Evolutionary conservation across 306 rosid species (phyloP).

Genomic region (Gillenia trifoliata): DNA sequence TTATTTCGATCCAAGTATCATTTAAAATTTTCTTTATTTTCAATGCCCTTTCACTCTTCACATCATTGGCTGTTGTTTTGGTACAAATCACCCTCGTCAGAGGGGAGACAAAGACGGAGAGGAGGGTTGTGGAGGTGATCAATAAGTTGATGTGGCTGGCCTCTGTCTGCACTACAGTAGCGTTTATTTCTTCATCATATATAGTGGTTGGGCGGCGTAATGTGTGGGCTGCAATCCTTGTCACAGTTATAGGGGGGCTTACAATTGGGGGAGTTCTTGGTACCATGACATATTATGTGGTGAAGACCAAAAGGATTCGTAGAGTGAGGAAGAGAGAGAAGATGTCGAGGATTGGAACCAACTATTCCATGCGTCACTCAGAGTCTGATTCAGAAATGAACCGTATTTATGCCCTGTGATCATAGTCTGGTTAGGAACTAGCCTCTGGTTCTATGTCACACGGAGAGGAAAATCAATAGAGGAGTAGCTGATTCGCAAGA

Average conservation of each 20-base stretch:
- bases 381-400: conserved; percentile 67
- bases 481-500: conserved; percentile 9
- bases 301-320: conserved; percentile 50
- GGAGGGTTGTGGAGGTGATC: conserved; percentile 69
- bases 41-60: conserved; percentile 69
- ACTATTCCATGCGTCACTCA: conserved; percentile 18
- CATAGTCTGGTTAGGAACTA: conserved; percentile 8
- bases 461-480: conserved; percentile 10
- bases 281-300: conserved; percentile 76
- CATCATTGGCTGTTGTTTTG: conserved; percentile 77
- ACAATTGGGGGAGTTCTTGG: conserved; percentile 62
- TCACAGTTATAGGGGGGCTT: conserved; percentile 53
- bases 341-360: conserved; percentile 18
- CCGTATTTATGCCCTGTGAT: conserved; percentile 65
- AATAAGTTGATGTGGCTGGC: conserved; percentile 97
- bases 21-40: conserved; percentile 67
- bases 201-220: conserved; percentile 69
- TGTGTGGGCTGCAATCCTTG: conserved; percentile 68
- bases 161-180: conserved; percentile 60
- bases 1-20: conserved; percentile 34
- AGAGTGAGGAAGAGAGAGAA: conserved; percentile 59
- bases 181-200: conserved; percentile 68
- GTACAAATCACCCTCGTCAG: conserved; percentile 84
- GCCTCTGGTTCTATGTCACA: conserved; percentile 15
- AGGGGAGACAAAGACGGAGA: conserved; percentile 74